Conservation (phyloP, 1,284 basidiomycete species). For the Irpex sp. region DNA sequence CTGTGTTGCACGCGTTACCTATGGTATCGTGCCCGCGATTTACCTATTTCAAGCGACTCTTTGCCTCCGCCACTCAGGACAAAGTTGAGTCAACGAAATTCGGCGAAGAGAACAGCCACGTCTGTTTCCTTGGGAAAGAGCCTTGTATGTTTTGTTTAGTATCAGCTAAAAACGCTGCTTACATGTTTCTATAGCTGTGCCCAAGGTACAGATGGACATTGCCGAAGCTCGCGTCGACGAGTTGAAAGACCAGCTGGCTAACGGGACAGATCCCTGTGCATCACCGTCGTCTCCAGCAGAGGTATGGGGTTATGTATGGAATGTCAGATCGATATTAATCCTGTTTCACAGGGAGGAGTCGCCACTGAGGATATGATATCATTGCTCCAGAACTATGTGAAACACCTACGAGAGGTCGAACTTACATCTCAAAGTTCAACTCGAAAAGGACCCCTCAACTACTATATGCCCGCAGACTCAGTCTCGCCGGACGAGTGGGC, state of each 20-base stretch:
- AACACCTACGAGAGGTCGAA: slow-evolving; percentile 46
- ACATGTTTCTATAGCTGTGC: slow-evolving; percentile 41
- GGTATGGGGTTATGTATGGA: background rate
- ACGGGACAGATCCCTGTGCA: slow-evolving; percentile 17
- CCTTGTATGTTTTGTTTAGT: slow-evolving; percentile 47
- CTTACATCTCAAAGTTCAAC: slow-evolving; percentile 29
- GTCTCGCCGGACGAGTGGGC: slow-evolving; percentile 70
- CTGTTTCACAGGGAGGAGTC: slow-evolving; percentile 7
- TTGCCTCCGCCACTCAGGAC: slow-evolving; percentile 30
- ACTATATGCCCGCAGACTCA: slow-evolving; percentile 62
- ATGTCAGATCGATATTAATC: background rate
- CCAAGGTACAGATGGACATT: slow-evolving; percentile 65
- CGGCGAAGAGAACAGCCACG: slow-evolving; percentile 82
- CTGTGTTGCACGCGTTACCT: slow-evolving; percentile 67
- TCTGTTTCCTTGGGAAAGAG: slow-evolving; percentile 76
- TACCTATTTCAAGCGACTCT: slow-evolving; percentile 70
- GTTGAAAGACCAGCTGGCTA: slow-evolving; percentile 27
- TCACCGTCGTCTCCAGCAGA: slow-evolving; percentile 2
- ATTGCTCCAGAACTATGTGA: slow-evolving; percentile 58
- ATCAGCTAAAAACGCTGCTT: background rate
- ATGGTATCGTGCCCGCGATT: slow-evolving; percentile 78
- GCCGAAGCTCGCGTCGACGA: slow-evolving; percentile 51
- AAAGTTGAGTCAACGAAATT: slow-evolving; percentile 68
- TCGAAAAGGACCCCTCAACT: slow-evolving; percentile 35
- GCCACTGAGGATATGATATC: slow-evolving; percentile 44